Evolutionary conservation across 2,329 filamentous ascomycete genomes (phyloP), one percentile per base, ranked within the genome.

Genomic region (Alternaria conjuncta): DNA sequence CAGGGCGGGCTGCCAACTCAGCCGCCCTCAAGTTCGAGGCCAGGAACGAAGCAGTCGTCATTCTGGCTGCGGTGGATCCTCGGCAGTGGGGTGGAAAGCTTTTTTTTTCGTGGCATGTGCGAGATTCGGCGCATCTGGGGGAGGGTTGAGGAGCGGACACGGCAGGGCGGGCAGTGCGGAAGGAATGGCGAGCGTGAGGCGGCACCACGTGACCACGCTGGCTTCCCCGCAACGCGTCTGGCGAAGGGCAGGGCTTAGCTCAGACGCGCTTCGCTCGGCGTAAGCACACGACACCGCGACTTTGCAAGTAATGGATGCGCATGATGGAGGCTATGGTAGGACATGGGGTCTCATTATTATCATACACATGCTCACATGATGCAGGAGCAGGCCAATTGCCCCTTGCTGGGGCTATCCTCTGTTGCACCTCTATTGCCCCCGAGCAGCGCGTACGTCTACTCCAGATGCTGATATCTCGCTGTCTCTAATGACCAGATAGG

Each of bases 361-460:
- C 30, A 32, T 32, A 32, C 30, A 32, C 30, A 15, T 32, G 30
- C 68, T 71, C 15, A 68, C 63, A 59, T 21, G 9, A 55, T 30
- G 12, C 62, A 80, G 78, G 65, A 50, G 74, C 72, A 20, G 67
- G 72, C 64, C 77, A 80, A 63, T 69, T 76, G 69, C 81, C 81
- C 60, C 79, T 82, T 50, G 71, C 73, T 67, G 91, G 91, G 71
- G 87, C 93, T 57, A 87, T 96, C 65, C 85, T 97, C 71, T 97
- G 94, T 85, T 97, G 93, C 82, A 97, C 94, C 55, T 94, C 91
- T 71, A 90, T 97, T 69, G 85, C 90, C 58, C 88, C 91, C 61
- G 93, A 97, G 75, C 86, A 91, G 75, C 88, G 93, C 79, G 93
- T 95, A 84, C 72, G 65, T 67, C 46, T 57, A 23, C 57, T 18